Conservation (phyloP, 169 alveolate genomes). For the Perkinsus marinus region DNA sequence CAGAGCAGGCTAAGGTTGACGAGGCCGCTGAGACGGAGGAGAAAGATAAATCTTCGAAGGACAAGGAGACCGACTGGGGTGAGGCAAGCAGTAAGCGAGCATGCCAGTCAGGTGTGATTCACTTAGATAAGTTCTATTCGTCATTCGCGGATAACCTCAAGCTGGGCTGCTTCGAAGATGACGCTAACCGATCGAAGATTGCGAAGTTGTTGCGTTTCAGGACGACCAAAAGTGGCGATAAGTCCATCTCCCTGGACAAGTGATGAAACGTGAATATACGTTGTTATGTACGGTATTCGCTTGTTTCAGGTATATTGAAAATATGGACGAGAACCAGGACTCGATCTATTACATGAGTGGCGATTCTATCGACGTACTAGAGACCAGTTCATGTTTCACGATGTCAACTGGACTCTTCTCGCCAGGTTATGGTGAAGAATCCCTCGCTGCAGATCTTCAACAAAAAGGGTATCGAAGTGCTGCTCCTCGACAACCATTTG, state of each 20-base stretch:
- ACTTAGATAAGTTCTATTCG: constrained; percentile 64
- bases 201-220: constrained; percentile 74
- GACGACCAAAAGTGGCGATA: constrained; percentile 62
- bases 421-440: neutral
- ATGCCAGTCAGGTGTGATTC: neutral
- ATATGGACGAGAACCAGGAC: constrained; percentile 81
- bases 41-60: constrained; percentile 42
- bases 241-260: constrained; percentile 66
- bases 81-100: neutral
- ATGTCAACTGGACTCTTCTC: neutral
- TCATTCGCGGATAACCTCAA: constrained; percentile 75
- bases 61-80: constrained; percentile 39
- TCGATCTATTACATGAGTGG: constrained; percentile 81
- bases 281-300: neutral
- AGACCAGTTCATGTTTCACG: neutral
- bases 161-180: constrained; percentile 90
- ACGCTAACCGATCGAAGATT: constrained; percentile 75
- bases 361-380: constrained; percentile 44
- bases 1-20: constrained; percentile 53
- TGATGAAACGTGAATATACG: neutral
- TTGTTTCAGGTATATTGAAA: constrained; percentile 43
- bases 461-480: constrained; percentile 81
- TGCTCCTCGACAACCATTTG: constrained; percentile 79
- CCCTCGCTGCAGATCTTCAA: constrained; percentile 63
- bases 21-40: constrained; percentile 52